Percentiles rank a stretch among this genome's conserved stretches.
Evolutionary conservation across 2,329 filamentous ascomycete genomes (phyloP).

Genomic region (Aspergillus sergii): DNA sequence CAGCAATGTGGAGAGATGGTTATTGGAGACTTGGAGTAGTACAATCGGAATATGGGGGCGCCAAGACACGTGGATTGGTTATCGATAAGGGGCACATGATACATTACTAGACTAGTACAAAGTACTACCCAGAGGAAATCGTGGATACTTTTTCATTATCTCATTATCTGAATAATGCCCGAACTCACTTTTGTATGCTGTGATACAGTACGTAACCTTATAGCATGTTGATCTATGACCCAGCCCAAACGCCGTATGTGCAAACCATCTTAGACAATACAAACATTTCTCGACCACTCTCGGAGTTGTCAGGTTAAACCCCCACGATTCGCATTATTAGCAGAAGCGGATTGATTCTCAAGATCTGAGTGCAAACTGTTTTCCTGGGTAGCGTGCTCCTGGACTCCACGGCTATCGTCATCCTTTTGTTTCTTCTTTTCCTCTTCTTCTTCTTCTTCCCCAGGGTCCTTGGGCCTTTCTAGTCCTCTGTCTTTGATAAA

Average conservation of each 20-base stretch:
- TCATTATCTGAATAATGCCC: neutral
- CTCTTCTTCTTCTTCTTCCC: slow-evolving; percentile 28
- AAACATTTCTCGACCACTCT: neutral
- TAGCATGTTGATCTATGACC: neutral
- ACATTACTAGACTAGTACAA: neutral
- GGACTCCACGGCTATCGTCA: slow-evolving; percentile 24
- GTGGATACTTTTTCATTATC: neutral
- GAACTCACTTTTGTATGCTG: neutral
- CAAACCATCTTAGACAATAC: neutral
- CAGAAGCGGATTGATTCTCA: neutral
- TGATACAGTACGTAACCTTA: neutral
- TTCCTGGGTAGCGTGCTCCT: neutral
- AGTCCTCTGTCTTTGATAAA: slow-evolving; percentile 57
- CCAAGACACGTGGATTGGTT: slow-evolving; percentile 5
- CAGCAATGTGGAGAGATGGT: neutral
- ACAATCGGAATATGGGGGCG: neutral
- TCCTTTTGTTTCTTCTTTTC: slow-evolving; percentile 33
- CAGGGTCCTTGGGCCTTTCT: slow-evolving; percentile 35
- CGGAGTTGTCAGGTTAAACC: neutral
- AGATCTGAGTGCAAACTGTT: neutral
- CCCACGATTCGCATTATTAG: neutral
- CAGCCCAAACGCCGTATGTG: neutral
- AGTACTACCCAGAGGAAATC: no score
- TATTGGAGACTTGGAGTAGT: neutral
- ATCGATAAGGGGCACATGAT: neutral